Conservation (phyloP, 2,329 filamentous ascomycete genomes). For the Ambrosiella cleistominuta region DNA sequence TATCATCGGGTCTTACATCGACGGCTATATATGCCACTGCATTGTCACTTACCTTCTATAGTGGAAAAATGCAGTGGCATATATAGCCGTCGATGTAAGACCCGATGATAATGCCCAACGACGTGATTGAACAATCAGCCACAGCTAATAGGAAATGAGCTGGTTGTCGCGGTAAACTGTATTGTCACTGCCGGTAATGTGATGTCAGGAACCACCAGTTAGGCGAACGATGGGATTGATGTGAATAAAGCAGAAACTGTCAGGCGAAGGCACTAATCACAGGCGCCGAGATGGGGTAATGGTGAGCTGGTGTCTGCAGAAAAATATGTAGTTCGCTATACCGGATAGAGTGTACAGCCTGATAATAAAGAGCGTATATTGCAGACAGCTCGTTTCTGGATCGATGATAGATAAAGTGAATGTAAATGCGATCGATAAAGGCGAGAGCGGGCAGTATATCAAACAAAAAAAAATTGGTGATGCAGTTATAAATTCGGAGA, state of each 20-base stretch:
- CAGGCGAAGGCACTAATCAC: not conserved
- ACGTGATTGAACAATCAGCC: not conserved
- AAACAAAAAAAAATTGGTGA: not conserved
- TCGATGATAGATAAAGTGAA: not conserved
- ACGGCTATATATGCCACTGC: not conserved
- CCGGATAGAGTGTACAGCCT: not conserved
- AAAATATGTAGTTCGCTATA: not conserved
- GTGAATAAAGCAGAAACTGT: not conserved
- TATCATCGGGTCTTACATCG: not conserved
- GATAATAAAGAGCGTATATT: not conserved
- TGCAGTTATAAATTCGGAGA: not conserved
- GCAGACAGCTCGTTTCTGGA: not conserved
- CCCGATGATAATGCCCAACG: not conserved
- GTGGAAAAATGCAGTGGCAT: not conserved
- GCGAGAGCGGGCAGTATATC: not conserved
- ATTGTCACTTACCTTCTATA: not conserved
- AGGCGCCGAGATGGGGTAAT: not conserved
- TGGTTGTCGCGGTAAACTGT: not conserved
- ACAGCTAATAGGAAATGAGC: not conserved
- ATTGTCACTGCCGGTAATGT: not conserved
- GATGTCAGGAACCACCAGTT: constrained; percentile 1
- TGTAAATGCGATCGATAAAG: not conserved
- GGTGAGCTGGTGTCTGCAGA: not conserved
- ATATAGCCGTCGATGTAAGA: not conserved
- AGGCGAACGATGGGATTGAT: not conserved